These are phyloP conservation scores for Calonectria hawksworthii DNA, from an alignment of 2,329 filamentous ascomycete species.

Conservation along the genomic window DNA sequence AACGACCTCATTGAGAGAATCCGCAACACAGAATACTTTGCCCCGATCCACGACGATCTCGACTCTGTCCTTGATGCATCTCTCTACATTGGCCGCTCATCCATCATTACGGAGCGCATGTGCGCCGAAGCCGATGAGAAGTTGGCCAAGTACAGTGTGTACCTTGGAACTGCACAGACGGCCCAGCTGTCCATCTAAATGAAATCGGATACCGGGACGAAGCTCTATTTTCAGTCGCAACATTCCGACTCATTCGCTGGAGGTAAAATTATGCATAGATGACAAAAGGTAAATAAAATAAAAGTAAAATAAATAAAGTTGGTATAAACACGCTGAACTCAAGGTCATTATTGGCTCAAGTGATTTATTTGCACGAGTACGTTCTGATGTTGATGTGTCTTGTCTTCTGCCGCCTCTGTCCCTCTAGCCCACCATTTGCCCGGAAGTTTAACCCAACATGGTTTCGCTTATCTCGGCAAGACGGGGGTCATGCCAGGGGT, in stretches of 20 bases:
- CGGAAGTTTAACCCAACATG: neutral
- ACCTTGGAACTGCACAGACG: constrained; percentile 30
- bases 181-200: constrained; percentile 30
- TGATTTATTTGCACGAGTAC: neutral
- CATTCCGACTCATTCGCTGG: neutral
- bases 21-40: constrained; percentile 38
- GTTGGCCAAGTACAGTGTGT: constrained; percentile 30
- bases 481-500: neutral
- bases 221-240: neutral
- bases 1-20: constrained; percentile 39
- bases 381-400: neutral
- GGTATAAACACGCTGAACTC: neutral
- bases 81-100: constrained; percentile 35
- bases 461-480: neutral
- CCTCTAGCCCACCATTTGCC: neutral
- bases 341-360: neutral
- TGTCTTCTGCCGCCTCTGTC: neutral
- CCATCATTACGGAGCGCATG: constrained; percentile 31
- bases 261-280: neutral
- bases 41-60: constrained; percentile 36
- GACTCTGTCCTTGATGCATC: constrained; percentile 34
- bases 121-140: constrained; percentile 35
- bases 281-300: neutral
- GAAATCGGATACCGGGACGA: neutral
- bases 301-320: neutral